phyloP scores from a whole-genome alignment of 1,284 basidiomycete species.

The Fomitopsis betulina region DNA sequence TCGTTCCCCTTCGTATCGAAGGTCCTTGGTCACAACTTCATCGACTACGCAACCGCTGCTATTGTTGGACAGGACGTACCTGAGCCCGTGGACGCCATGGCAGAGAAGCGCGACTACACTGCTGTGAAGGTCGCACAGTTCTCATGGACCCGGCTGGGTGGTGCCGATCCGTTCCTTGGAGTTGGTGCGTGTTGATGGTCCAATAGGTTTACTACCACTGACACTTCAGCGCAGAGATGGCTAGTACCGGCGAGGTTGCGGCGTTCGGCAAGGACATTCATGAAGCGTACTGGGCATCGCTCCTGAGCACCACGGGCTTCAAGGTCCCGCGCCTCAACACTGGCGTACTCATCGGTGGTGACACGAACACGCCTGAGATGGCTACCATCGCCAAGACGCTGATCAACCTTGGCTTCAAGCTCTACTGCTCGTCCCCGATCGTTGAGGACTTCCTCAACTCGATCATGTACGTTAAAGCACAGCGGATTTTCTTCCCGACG shows the following conservation, averaged over 20 bases:
- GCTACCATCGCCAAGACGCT: conserved; percentile 73
- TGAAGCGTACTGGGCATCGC: conserved; percentile 95
- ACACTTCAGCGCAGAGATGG: conserved; percentile 73
- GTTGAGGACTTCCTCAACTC: conserved; percentile 86
- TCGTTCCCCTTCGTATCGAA: conserved; percentile 99
- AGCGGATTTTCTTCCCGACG: conserved; percentile 95
- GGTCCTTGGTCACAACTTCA: conserved; percentile 96
- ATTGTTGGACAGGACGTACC: conserved; percentile 91
- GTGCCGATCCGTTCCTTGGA: conserved; percentile 96
- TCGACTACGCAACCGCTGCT: conserved; percentile 90
- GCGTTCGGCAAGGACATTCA: conserved; percentile 92
- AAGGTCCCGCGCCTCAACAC: conserved; percentile 79
- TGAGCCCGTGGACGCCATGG: conserved; percentile 92
- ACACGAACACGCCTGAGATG: conserved; percentile 81
- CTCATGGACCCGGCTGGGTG: conserved; percentile 93
- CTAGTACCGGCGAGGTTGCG: conserved; percentile 98
- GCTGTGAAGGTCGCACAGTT: conserved; percentile 99
- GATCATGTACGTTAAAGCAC: conserved; percentile 75
- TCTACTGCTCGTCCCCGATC: conserved; percentile 80
- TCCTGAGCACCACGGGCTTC: conserved; percentile 89
- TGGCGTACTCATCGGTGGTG: conserved; percentile 87
- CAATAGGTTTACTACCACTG: conserved; percentile 1
- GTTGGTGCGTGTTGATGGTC: conserved; percentile 63
- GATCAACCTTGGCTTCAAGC: conserved; percentile 82
- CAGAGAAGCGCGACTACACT: conserved; percentile 85